phyloP scores from a whole-genome alignment of 495 filamentous ascomycete species.

The Amphirosellinia nigrospora region DNA sequence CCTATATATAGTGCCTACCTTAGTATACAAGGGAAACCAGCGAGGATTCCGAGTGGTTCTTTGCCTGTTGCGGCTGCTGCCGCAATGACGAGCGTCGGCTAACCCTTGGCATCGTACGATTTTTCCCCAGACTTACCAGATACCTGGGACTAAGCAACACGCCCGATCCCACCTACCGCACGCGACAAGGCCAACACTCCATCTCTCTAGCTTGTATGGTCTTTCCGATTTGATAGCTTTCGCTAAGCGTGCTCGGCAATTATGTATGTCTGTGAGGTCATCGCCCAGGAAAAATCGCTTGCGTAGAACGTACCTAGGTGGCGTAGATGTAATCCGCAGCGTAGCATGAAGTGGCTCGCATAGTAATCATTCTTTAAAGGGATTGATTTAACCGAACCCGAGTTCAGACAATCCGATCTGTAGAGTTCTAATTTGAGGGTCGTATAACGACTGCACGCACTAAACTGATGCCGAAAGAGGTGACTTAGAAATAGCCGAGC shows the following conservation, averaged over 20 bases:
- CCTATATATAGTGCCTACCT: neutral
- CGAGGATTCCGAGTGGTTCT: slow-evolving; percentile 14
- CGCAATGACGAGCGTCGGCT: slow-evolving; percentile 22
- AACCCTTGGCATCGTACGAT: slow-evolving; percentile 27
- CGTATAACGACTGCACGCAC: too few relatives aligned
- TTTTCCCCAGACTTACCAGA: slow-evolving; percentile 24
- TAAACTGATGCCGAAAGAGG: too few relatives aligned
- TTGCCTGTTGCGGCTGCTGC: slow-evolving; percentile 17
- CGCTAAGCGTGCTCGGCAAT: slow-evolving; percentile 1
- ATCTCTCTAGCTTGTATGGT: neutral
- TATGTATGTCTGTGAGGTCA: slow-evolving; percentile 7
- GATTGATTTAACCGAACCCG: neutral
- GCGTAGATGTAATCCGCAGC: neutral
- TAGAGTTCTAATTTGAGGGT: neutral
- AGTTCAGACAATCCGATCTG: neutral
- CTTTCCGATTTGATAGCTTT: neutral
- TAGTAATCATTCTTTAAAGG: neutral
- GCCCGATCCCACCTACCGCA: slow-evolving; percentile 14
- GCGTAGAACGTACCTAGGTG: neutral
- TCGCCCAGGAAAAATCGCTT: neutral
- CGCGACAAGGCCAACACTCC: neutral
- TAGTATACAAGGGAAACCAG: neutral
- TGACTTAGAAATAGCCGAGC: too few relatives aligned
- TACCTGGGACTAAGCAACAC: slow-evolving; percentile 6
- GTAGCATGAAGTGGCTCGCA: neutral